Base-by-base conservation (phyloP, 2,329 filamentous ascomycete species). In the Atkinsonella texensis region DNA sequence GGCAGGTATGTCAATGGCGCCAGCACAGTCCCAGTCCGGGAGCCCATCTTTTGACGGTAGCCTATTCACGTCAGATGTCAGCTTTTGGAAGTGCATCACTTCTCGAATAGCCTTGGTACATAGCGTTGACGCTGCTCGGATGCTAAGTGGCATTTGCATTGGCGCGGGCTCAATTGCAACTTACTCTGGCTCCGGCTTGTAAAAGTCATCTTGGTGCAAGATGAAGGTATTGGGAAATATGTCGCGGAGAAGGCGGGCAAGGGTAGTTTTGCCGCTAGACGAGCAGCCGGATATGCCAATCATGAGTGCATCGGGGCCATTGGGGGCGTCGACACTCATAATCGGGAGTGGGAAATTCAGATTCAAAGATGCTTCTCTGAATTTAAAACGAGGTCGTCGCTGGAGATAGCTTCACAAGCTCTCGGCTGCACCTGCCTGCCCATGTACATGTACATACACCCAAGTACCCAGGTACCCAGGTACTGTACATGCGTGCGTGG, bases 171-270 rank as follows among this genome's bases (percentile, higher is more conserved):
- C 10, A 2, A 38, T 12, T 11, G 23, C 12, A 11, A 68, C 76
- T 62, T 61, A 87, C 77, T 89, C 77, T 32, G 77, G 70, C 64
- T 97, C 91, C 1, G 86, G 74, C 57, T 81, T 83, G 71, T 95
- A 98, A 65, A 97, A 98, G 68, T 98, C 93, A 71, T 98, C 93
- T 65, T 95, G 83, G 66, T 98, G 93, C 20, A 98, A 76, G 62
- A 97, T 87, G 62, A 89, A 91, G 15, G 82, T 76, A 58, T 76
- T 74, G 9, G 83, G 83, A 61, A 96, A 89, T 57, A 95, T 83
- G 63, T 87, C 82, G 53, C 89, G 83, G 17, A 98, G 75, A 12
- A 96, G 76, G 2, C 91, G 81, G 18, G 89, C 87, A 13, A 98
- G 79, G 2, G 93, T 97, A 2, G 93, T 97, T 73, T 98, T 98